Evolutionary conservation across 371 early-diverging fungal genomes (phyloP).

Genomic region (Apophysomyces variabilis): DNA sequence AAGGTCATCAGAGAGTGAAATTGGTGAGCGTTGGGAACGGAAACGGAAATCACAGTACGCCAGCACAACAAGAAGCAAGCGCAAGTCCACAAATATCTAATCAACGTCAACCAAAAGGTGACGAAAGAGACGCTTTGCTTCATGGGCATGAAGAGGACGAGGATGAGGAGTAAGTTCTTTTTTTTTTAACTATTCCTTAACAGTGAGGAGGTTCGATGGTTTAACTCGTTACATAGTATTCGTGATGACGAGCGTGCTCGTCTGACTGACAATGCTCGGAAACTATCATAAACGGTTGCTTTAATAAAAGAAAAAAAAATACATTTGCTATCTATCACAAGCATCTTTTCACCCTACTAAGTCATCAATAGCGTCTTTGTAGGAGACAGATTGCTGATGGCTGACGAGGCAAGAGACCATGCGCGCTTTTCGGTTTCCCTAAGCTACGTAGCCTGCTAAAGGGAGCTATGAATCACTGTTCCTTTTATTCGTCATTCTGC

Average conservation of each 20-base stretch:
- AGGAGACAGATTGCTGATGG: no score
- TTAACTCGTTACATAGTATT: constrained; percentile 26
- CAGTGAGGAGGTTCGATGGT: not conserved
- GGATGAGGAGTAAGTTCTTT: constrained; percentile 38
- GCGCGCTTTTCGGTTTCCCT: no score
- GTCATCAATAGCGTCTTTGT: no score
- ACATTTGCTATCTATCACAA: no score
- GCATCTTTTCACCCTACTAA: no score
- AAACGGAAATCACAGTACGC: constrained; percentile 22
- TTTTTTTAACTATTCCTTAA: not conserved
- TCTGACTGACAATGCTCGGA: constrained; percentile 44
- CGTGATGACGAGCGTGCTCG: constrained; percentile 44
- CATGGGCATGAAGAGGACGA: constrained; percentile 39
- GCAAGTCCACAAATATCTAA: constrained; percentile 2
- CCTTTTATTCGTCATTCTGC: no score
- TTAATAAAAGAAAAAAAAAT: constrained; percentile 26
- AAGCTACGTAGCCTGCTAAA: no score
- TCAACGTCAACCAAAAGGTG: constrained; percentile 17
- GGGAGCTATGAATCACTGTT: no score
- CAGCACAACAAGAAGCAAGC: constrained; percentile 16
- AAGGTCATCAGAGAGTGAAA: constrained; percentile 30
- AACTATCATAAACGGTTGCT: constrained; percentile 22
- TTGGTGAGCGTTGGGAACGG: constrained; percentile 27
- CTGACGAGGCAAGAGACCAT: no score
- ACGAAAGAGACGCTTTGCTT: constrained; percentile 33